Percentiles rank a stretch among this genome's conserved stretches.
phyloP scores from a whole-genome alignment of 2,329 filamentous ascomycete genomes.

The Aspergillus hortae region DNA sequence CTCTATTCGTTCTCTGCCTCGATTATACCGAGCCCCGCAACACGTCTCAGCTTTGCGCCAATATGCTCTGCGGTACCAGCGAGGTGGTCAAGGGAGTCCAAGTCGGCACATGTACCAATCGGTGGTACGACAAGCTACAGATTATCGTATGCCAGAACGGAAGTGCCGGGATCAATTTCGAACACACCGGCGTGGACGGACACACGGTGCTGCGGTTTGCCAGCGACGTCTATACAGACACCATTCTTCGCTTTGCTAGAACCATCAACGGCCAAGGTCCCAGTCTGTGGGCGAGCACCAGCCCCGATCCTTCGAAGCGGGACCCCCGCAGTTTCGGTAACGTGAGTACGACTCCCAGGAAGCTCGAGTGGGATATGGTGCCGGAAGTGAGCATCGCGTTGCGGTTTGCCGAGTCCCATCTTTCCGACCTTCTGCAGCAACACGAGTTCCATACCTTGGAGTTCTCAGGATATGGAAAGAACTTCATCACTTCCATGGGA shows the following conservation, averaged over 20 bases:
- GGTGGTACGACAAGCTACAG: slow-evolving; percentile 99
- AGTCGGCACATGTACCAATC: slow-evolving; percentile 94
- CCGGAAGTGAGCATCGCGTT: slow-evolving; percentile 87
- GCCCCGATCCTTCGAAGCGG: slow-evolving; percentile 87
- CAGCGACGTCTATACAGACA: slow-evolving; percentile 95
- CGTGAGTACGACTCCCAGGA: slow-evolving; percentile 89
- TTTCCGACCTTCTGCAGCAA: slow-evolving; percentile 92
- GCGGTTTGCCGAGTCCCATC: slow-evolving; percentile 88
- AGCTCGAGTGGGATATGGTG: slow-evolving; percentile 95
- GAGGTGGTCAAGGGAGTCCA: slow-evolving; percentile 90
- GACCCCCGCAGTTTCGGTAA: slow-evolving; percentile 90
- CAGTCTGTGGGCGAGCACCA: slow-evolving; percentile 83
- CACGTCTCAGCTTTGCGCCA: slow-evolving; percentile 84
- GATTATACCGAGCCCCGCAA: slow-evolving; percentile 85
- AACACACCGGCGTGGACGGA: slow-evolving; percentile 95
- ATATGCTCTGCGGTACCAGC: slow-evolving; percentile 96
- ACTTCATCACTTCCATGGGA: slow-evolving; percentile 94
- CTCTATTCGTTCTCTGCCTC: slow-evolving; percentile 85
- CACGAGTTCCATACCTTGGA: slow-evolving; percentile 94
- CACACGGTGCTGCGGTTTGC: slow-evolving; percentile 96
- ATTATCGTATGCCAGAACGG: slow-evolving; percentile 99
- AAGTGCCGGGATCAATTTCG: slow-evolving; percentile 97
- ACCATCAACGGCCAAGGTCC: slow-evolving; percentile 94
- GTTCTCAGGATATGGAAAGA: slow-evolving; percentile 87
- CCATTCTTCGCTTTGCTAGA: slow-evolving; percentile 88